Percentiles rank a stretch among this genome's conserved stretches.
These are phyloP conservation scores for Spinacia oleracea DNA, from an alignment of 179 eudicot genomes.

Conservation along the genomic window DNA sequence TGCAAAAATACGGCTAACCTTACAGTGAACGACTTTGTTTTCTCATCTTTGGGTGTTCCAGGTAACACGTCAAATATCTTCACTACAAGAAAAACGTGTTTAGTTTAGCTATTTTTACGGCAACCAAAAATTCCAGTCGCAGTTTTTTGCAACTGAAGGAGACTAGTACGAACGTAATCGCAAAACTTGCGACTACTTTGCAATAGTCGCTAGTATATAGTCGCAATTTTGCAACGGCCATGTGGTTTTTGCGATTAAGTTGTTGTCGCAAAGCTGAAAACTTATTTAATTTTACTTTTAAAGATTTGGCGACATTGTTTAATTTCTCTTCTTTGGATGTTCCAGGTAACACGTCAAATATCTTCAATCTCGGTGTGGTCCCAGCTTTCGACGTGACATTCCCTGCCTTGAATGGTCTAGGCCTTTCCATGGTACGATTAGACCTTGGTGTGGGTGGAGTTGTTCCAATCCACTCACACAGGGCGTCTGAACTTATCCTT, in stretches of 20 bases:
- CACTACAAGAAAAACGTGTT: too few relatives aligned
- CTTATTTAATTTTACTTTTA: conserved; percentile 7
- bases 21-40: conserved; percentile 6
- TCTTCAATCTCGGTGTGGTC: background rate
- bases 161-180: too few relatives aligned
- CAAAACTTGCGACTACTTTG: too few relatives aligned
- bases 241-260: too few relatives aligned
- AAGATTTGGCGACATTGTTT: too few relatives aligned
- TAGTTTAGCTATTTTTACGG: too few relatives aligned
- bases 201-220: too few relatives aligned
- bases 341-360: background rate
- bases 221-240: too few relatives aligned
- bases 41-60: background rate
- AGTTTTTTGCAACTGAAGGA: too few relatives aligned
- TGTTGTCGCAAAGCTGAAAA: too few relatives aligned
- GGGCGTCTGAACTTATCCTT: background rate
- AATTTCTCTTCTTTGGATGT: background rate
- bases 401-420: conserved; percentile 7
- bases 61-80: too few relatives aligned
- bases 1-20: conserved; percentile 3
- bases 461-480: conserved; percentile 13
- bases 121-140: too few relatives aligned
- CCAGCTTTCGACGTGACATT: background rate
- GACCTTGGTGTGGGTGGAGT: conserved; percentile 8
- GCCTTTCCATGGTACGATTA: conserved; percentile 8